phyloP scores from a whole-genome alignment of 345 rosid genomes.

The Sonneratia alba region DNA sequence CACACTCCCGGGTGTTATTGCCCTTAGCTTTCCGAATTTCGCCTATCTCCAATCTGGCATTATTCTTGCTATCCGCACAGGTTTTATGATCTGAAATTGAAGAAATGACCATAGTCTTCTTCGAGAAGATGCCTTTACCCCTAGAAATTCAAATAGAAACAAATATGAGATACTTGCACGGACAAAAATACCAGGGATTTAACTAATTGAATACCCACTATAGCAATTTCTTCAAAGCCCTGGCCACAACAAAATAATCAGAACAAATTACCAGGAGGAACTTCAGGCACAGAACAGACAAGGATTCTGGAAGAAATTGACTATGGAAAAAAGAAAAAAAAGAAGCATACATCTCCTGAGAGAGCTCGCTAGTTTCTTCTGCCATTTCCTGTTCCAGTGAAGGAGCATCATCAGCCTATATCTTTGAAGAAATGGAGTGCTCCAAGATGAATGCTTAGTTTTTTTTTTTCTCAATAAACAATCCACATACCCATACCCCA shows the following conservation, averaged over 20 bases:
- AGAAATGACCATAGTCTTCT: constrained; percentile 34
- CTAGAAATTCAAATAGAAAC: constrained; percentile 23
- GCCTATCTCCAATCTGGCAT: constrained; percentile 39
- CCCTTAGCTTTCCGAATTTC: constrained; percentile 33
- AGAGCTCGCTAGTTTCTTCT: constrained; percentile 28
- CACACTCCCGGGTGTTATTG: constrained; percentile 18
- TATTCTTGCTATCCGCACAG: constrained; percentile 26
- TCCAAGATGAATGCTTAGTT: background rate
- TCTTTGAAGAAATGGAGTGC: background rate
- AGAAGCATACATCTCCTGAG: constrained; percentile 40
- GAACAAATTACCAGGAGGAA: too few relatives aligned
- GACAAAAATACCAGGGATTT: background rate
- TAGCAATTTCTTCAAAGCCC: constrained; percentile 67
- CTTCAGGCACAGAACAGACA: background rate
- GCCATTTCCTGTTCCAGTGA: constrained; percentile 46
- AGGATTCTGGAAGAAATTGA: background rate
- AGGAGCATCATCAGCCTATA: constrained; percentile 17
- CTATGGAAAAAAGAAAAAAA: background rate
- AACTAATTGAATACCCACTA: constrained; percentile 15
- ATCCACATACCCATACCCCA: constrained; percentile 28
- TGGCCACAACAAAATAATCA: constrained; percentile 11
- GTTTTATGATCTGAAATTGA: constrained; percentile 24
- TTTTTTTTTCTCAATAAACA: background rate
- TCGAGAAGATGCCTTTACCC: constrained; percentile 51
- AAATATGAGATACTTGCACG: constrained; percentile 6